Conservation (phyloP, 176 grass and related monocot genomes). For the Hordeum marinum region DNA sequence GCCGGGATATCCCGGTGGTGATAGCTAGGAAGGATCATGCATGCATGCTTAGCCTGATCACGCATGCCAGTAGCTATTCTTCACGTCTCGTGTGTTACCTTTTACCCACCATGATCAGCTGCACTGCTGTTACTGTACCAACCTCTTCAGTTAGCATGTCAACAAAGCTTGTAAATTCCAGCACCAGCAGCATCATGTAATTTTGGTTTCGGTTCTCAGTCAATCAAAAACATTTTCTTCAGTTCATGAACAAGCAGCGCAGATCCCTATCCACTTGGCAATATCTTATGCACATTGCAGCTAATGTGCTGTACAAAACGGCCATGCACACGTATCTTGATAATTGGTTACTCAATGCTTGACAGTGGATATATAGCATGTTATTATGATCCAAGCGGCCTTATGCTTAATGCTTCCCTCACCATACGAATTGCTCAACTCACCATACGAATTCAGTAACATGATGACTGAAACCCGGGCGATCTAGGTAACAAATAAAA, state of each 20-base stretch:
- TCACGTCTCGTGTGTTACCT: constrained; percentile 16
- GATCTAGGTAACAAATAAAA: not conserved
- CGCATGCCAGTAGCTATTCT: not conserved
- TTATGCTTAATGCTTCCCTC: not conserved
- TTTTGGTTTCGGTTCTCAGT: not conserved
- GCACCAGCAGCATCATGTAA: constrained; percentile 12
- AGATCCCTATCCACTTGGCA: not conserved
- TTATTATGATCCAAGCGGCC: not conserved
- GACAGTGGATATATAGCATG: too few relatives aligned
- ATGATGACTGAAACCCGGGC: not conserved
- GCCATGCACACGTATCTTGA: not conserved
- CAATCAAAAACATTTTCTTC: not conserved
- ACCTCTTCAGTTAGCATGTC: not conserved
- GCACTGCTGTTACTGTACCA: not conserved
- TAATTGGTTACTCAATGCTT: too few relatives aligned
- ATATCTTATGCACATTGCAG: not conserved
- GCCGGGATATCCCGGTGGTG: not conserved
- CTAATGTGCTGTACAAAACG: not conserved
- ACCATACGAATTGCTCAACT: not conserved
- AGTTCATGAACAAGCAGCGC: not conserved
- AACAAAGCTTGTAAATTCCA: constrained; percentile 12
- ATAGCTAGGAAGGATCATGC: not conserved
- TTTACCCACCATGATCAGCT: constrained; percentile 30
- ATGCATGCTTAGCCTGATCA: not conserved
- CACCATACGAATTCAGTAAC: not conserved